phyloP scores from a whole-genome alignment of 768 basidiomycete genomes.

The Hemileccinum impolitum region DNA sequence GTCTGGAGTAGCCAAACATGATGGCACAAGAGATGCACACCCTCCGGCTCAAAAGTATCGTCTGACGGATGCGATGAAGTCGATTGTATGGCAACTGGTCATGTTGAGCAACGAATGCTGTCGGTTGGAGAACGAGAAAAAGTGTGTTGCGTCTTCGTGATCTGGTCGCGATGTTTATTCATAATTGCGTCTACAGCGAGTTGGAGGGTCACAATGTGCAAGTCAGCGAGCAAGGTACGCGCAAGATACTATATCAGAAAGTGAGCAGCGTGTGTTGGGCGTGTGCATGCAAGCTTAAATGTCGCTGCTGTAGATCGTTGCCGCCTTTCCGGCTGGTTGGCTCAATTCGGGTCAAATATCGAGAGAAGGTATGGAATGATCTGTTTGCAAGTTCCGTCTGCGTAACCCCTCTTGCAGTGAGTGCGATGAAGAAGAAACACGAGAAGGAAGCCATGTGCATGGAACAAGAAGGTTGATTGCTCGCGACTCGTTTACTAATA shows the following conservation, averaged over 20 bases:
- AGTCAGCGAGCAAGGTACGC: conserved; percentile 76
- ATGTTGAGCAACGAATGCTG: conserved; percentile 81
- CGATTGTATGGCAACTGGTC: conserved; percentile 75
- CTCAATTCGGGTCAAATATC: conserved; percentile 84
- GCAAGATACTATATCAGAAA: conserved; percentile 81
- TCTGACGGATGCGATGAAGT: conserved; percentile 79
- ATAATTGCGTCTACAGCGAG: conserved; percentile 29
- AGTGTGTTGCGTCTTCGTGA: conserved; percentile 33
- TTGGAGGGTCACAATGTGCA: conserved; percentile 67
- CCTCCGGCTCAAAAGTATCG: conserved; percentile 76
- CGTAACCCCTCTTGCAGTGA: conserved; percentile 46
- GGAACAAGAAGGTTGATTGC: conserved; percentile 47
- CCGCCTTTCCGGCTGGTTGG: conserved; percentile 82
- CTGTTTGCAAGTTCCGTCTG: neutral
- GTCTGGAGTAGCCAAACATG: conserved; percentile 21
- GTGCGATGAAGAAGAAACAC: conserved; percentile 78
- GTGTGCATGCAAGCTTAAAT: neutral
- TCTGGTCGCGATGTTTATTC: neutral
- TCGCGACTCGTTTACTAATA: conserved; percentile 12
- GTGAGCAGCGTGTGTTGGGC: conserved; percentile 31
- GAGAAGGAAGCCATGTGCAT: conserved; percentile 57
- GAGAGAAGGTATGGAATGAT: conserved; percentile 64
- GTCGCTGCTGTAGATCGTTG: conserved; percentile 53
- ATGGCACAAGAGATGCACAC: conserved; percentile 41
- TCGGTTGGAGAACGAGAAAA: conserved; percentile 62